Conservation (phyloP, 1,284 basidiomycete genomes). For the Boletus sp. region DNA sequence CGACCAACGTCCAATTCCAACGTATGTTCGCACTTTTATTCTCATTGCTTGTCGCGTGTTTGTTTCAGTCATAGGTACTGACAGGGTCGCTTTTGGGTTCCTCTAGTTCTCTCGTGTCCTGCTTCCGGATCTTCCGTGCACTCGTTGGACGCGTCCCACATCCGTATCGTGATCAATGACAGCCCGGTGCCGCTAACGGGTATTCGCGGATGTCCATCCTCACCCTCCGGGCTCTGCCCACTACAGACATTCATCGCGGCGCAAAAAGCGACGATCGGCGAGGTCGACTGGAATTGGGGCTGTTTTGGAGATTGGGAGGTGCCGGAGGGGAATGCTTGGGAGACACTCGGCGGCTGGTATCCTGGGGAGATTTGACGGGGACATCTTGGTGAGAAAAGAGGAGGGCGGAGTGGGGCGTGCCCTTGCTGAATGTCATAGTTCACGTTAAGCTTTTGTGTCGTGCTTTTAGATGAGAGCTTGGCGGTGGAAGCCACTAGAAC, state of each 20-base stretch:
- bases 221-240: conserved; percentile 71
- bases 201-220: conserved; percentile 65
- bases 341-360: conserved; percentile 48
- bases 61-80: not conserved
- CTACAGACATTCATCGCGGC: conserved; percentile 68
- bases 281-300: conserved; percentile 65
- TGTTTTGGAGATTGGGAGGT: conserved; percentile 42
- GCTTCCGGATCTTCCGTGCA: conserved; percentile 27
- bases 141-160: not conserved
- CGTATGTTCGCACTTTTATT: conserved; percentile 15
- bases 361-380: conserved; percentile 4
- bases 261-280: conserved; percentile 43
- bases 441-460: not conserved
- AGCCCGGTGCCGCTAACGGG: conserved; percentile 63
- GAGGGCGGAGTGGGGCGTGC: not conserved
- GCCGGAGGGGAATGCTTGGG: conserved; percentile 39
- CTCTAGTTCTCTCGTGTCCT: conserved; percentile 30
- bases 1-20: conserved; percentile 34
- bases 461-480: too few species aligned
- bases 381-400: not conserved
- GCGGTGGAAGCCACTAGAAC: too few species aligned
- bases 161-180: conserved; percentile 9
- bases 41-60: not conserved
- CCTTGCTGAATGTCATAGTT: not conserved
- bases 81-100: not conserved